These are phyloP conservation scores for Sugiyamaella qingdaonensis DNA, from an alignment of 805 yeast species.

Conservation along the genomic window DNA sequence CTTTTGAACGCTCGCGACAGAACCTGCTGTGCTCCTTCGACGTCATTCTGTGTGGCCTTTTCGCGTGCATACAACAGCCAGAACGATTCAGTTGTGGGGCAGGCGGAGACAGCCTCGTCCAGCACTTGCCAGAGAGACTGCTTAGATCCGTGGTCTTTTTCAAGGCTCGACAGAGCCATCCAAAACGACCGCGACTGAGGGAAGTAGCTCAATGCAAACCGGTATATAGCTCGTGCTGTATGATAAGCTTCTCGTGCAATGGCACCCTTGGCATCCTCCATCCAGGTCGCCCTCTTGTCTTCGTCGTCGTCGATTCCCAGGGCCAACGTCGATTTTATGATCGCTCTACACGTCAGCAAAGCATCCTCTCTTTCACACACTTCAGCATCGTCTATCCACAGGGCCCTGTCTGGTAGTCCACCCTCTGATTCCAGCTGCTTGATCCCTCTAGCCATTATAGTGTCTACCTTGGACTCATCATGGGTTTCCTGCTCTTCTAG, in stretches of 20 bases:
- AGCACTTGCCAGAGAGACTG: slow-evolving; percentile 43
- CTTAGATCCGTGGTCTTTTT: slow-evolving; percentile 24
- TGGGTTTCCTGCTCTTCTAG: slow-evolving; percentile 54
- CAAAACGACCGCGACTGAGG: slow-evolving; percentile 39
- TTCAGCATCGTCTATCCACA: slow-evolving; percentile 58
- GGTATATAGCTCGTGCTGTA: slow-evolving; percentile 47
- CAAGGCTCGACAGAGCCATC: slow-evolving; percentile 29
- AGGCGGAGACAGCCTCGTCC: slow-evolving; percentile 47
- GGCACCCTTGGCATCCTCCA: slow-evolving; percentile 36
- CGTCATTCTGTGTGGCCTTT: slow-evolving; percentile 49
- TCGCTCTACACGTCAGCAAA: slow-evolving; percentile 47
- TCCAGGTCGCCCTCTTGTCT: slow-evolving; percentile 31
- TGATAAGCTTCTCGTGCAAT: slow-evolving; percentile 26
- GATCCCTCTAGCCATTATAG: slow-evolving; percentile 48
- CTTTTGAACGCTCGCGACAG: slow-evolving; percentile 44
- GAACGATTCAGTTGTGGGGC: slow-evolving; percentile 49
- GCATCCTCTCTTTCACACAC: slow-evolving; percentile 47
- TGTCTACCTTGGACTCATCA: slow-evolving; percentile 36
- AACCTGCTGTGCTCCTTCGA: slow-evolving; percentile 49
- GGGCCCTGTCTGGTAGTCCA: slow-evolving; percentile 33
- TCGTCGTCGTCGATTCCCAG: slow-evolving; percentile 32
- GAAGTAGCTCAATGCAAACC: slow-evolving; percentile 41
- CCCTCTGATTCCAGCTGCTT: slow-evolving; percentile 39
- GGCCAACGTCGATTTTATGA: slow-evolving; percentile 43
- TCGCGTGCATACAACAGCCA: slow-evolving; percentile 72